Evolutionary conservation across 495 filamentous ascomycete species (phyloP), one percentile per base, ranked within the genome.

Genomic region (Xylaria intraflava): DNA sequence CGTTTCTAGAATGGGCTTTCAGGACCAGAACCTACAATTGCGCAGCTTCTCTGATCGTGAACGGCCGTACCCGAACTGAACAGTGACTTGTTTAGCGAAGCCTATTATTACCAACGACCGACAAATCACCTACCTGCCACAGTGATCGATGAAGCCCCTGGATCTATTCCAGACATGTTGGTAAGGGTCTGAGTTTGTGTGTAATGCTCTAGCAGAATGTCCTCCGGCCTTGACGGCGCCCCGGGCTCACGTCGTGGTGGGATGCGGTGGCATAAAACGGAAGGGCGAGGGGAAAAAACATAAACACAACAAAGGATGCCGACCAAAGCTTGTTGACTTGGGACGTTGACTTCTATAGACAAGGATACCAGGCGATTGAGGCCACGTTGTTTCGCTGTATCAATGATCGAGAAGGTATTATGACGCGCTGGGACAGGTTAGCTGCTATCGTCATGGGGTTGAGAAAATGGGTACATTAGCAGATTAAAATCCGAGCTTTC

Each of bases 11-110:
- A n/a, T n/a, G n/a, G n/a, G n/a, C n/a, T n/a, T n/a, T n/a, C n/a
- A n/a, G 48, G 41, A 10, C 50, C 49, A 46, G 9, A n/a, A 62
- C 79, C 31, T 66, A 85, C 82, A 85, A 60, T 68, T 84, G 82
- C 19, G 83, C 83, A 41, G 82, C 83, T 74, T 85, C 83, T 69
- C 81, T 65, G 59, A 90, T 89, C 40, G 85, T 98, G 65, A 98
- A 98, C 5, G 93, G 93, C 58, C 93, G 88, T 43, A 98, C 93
- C 66, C 93, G 83, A 56, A 98, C 90, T 77, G 23, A 24, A 57
- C 51, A 44, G 59, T 58, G 49, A 41, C 31, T 35, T 19, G 4
- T 29, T 46, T 46, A 53, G 51, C 42, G 23, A 11, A 23, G 3
- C 2, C n/a, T 17, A 31, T 46, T 3, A 16, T n/a, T 8, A 30